Base-by-base conservation (phyloP, 2,329 filamentous ascomycete species). In the Fusarium verticillioides region DNA sequence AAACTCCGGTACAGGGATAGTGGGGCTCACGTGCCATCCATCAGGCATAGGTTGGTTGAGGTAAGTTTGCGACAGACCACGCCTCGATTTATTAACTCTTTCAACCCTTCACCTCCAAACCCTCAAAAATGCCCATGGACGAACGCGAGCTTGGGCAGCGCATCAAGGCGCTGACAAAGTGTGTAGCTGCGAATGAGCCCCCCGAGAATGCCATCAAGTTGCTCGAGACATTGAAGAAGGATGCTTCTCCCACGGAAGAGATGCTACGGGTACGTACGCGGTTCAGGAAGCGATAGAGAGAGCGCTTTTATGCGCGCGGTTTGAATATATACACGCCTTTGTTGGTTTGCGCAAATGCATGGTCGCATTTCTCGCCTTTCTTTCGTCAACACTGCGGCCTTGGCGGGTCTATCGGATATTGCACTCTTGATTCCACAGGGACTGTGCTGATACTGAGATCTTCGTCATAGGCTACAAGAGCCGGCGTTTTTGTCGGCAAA, bases 401-500 rank as follows among this genome's bases (percentile, higher is more conserved):
- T 28, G 40, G 32, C 50, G 36, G 56, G 46, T 59, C 32, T 37
- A 21, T 37, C 32, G 42, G 52, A 59, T 34, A 21, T 43, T 30
- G 42, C 26, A 60, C 23, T 62, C 39, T 26, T 32, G 36, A 49
- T 37, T 57, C 19, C 32, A 46, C 13, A 21, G 53, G 66, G 42
- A 53, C 40, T 49, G 15, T 57, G 52, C 73, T 77, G 65, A 76
- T 47, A 32, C 30, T 34, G 44, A 49, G 68, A 61, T 57, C 67
- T 39, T 42, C 50, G 58, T 21, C 40, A 60, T 69, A 92, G 91
- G 87, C 93, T 46, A 98, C 96, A n/a, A 93, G 93, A 77, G 96
- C 97, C 58, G 96, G 96, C 77, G 92, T 97, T 74, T 91, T 93
- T 57, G 93, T 98, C 72, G 96, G 95, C 82, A 96, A 95, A 81